Base-by-base conservation (phyloP, 2,329 filamentous ascomycete species). In the Botrytis aclada region DNA sequence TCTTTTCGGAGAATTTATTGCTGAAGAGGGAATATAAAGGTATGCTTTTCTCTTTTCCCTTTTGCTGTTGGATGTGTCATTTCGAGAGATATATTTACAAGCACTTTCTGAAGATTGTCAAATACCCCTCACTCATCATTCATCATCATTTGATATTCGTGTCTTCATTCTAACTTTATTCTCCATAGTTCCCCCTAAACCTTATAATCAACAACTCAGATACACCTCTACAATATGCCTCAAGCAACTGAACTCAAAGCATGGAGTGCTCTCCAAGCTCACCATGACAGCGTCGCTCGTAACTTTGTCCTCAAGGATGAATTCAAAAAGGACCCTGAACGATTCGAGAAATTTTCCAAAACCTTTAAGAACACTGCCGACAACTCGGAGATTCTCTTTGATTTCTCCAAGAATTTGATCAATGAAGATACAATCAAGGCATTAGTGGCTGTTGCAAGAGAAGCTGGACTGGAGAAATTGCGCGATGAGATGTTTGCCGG, bases 381-480 rank as follows among this genome's bases (percentile, higher is more conserved):
- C 80, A 88, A 88, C 80, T 91, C 90, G 78, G 94, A 98, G 77
- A 96, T 97, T 80, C 89, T 99, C 76, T 99, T 98, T 84, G 96
- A 99, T 84, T 99, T 97, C 86, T 96, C 92, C 86, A 99, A 99
- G 90, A 99, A 99, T 89, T 95, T 99, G 84, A 83, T 98, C 80
- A 96, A 92, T 75, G 93, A 97, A 78, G 95, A 98, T 85, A 98
- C 95, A 7, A 86, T 98, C 69, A 87, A 92, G 77, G 88, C 97
- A 67, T 89, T 99, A 71, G 87, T 97, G 80, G 91, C 97, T 86
- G 90, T 99, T 41, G 96, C 96, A 76, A 91, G 95, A 84, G 93
- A 98, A 85, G 94, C 95, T 77, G 91, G 92, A 78, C 84, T 99
- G 56, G 95, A 97, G 87, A 89, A 97, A 86, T 93, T 98, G 82